Percentiles rank a stretch among this genome's conserved stretches.
Conservation (phyloP, 2,329 filamentous ascomycete species). For the Chrysoporthe austroafricana region DNA sequence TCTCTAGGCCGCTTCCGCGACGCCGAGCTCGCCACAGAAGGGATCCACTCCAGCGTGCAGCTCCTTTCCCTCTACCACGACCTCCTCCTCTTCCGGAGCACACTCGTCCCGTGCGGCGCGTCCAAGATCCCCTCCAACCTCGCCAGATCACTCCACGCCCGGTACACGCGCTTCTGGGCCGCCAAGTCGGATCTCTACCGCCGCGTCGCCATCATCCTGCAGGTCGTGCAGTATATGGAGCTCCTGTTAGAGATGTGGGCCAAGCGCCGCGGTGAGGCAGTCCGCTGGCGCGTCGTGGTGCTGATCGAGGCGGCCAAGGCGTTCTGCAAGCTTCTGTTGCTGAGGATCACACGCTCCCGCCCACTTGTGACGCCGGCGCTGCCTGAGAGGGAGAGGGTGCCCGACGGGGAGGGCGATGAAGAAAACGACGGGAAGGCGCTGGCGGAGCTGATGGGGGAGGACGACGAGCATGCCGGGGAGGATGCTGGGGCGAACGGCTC, state of each 20-base stretch:
- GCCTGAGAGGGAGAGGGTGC: slow-evolving; percentile 82
- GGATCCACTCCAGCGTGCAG: slow-evolving; percentile 84
- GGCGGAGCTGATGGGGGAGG: slow-evolving; percentile 47
- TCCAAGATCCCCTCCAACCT: slow-evolving; percentile 54
- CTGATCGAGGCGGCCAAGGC: slow-evolving; percentile 86
- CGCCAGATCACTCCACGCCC: slow-evolving; percentile 61
- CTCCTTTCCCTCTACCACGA: slow-evolving; percentile 94
- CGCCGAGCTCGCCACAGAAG: slow-evolving; percentile 93
- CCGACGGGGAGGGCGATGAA: slow-evolving; percentile 59
- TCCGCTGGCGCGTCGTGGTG: slow-evolving; percentile 86
- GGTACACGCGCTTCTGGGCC: slow-evolving; percentile 71
- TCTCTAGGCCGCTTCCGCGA: slow-evolving; percentile 78
- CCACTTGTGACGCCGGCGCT: slow-evolving; percentile 82
- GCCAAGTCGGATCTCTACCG: slow-evolving; percentile 71
- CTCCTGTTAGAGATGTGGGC: slow-evolving; percentile 97
- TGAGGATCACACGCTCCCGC: slow-evolving; percentile 81
- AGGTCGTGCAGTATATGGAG: slow-evolving; percentile 93
- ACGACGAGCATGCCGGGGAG: slow-evolving; percentile 62
- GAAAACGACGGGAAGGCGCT: slow-evolving; percentile 45
- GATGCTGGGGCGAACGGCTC: slow-evolving; percentile 44
- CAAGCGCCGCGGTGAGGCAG: slow-evolving; percentile 78
- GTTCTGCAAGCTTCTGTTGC: slow-evolving; percentile 76
- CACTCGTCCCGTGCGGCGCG: slow-evolving; percentile 51
- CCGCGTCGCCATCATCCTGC: slow-evolving; percentile 78
- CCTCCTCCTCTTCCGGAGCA: slow-evolving; percentile 70